Evolutionary conservation across 306 rosid genomes (phyloP), one percentile per base, ranked within the genome.

Genomic region (Prunus mongolica): DNA sequence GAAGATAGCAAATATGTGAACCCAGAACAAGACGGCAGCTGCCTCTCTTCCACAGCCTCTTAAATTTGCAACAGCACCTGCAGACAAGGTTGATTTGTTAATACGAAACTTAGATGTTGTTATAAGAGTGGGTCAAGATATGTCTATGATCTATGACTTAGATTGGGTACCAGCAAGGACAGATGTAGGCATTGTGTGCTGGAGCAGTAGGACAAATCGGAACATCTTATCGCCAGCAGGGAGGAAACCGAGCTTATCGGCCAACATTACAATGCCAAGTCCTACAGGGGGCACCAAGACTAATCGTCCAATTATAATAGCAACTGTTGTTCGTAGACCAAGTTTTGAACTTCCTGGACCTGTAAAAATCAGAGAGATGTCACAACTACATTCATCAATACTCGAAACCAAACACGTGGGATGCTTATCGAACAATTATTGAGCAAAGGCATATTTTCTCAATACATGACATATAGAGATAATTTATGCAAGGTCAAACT

Each of bases 321-420:
- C 97, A 65, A 84, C 91, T 15, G 99, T 96, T 62, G 99, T 96
- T 34, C 94, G 82, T 12, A 83, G 62, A 69, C 99, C 99, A 63
- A 96, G 97, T 80, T 89, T 96, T 50, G 99, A 93, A 82, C 93
- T 93, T 81, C 99, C 99, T 46, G 99, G 99, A 76, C 99, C 99
- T 95, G 87, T 74, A 80, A 82, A 58, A 64, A 80, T 80, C 73
- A 64, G 1, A 60, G 11, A 62, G 12, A 55, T 55, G 60, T 46
- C 63, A 19, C 18, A 10, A 46, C 44, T 4, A 65, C 58, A 69
- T 49, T 55, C 45, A 74, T 47, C 60, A 19, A 52, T 47, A 69
- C 25, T 46, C 77, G 28, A 52, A 38, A 61, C 25, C 41, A 16
- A 65, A 18, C 19, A 65, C 0, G 3, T 73, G 15, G 56, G n/a